phyloP scores from a whole-genome alignment of 176 grass and related monocot species.

The Oryza coarctata region DNA sequence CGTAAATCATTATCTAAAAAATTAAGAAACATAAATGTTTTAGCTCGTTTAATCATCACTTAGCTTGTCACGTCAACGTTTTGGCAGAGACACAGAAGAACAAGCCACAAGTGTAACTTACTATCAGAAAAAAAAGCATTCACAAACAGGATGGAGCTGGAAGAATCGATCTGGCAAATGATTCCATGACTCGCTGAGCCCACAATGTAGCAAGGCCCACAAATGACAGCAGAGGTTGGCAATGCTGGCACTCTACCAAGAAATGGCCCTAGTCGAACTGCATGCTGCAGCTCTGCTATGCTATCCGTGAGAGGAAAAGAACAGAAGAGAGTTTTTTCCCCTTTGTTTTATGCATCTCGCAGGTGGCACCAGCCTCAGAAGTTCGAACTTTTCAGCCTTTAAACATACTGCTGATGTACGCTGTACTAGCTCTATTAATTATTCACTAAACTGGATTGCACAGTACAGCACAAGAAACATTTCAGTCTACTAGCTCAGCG shows the following conservation, averaged over 20 bases:
- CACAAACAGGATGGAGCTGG: conserved; percentile 12
- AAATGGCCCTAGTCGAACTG: neutral
- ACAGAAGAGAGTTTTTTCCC: neutral
- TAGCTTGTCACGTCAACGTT: neutral
- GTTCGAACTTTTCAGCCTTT: neutral
- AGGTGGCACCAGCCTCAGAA: neutral
- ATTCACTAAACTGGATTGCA: neutral
- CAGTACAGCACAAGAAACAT: neutral
- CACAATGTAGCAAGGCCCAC: conserved; percentile 5
- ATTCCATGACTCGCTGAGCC: conserved; percentile 28
- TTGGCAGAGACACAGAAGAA: neutral
- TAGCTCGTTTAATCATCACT: too few relatives aligned
- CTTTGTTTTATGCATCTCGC: neutral
- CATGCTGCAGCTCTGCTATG: neutral
- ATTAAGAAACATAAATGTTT: too few relatives aligned
- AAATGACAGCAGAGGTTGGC: conserved; percentile 16
- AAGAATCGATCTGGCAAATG: conserved; percentile 5
- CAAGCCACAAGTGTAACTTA: neutral
- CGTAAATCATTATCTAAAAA: too few relatives aligned
- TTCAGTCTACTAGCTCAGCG: neutral
- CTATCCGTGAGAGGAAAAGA: conserved; percentile 2
- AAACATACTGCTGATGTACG: neutral
- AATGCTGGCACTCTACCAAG: neutral
- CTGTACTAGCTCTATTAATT: neutral
- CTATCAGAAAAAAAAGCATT: neutral